Evolutionary conservation across 2,329 filamentous ascomycete genomes (phyloP).

Genomic region (Claviceps digitariae): DNA sequence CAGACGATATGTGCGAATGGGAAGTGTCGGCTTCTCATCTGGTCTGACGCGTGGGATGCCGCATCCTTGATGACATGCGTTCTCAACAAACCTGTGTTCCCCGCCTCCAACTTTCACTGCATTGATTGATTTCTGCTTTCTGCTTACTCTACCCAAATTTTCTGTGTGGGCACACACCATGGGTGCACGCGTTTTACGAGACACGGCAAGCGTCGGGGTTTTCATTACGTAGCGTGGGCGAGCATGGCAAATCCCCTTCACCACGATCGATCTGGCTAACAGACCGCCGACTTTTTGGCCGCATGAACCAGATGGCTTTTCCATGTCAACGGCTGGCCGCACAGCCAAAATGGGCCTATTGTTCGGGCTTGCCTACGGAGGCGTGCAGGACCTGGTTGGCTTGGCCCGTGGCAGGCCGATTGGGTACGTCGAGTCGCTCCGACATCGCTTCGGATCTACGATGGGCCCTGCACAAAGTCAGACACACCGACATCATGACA

Average conservation of each 20-base stretch:
- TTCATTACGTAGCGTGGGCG: constrained; percentile 10
- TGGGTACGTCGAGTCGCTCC: constrained; percentile 58
- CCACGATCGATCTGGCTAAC: constrained; percentile 10
- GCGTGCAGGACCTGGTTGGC: constrained; percentile 63
- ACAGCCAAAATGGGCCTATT: constrained; percentile 70
- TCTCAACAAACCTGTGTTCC: not conserved
- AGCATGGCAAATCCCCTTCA: not conserved
- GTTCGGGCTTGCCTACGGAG: constrained; percentile 67
- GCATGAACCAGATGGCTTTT: constrained; percentile 54
- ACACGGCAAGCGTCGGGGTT: constrained; percentile 6
- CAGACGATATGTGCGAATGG: not conserved
- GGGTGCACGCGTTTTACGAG: not conserved
- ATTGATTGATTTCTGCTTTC: not conserved
- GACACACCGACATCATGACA: constrained; percentile 5
- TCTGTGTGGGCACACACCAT: not conserved
- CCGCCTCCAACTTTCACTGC: not conserved
- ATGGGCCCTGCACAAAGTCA: constrained; percentile 8
- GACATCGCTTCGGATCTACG: constrained; percentile 25
- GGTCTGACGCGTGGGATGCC: too few species aligned
- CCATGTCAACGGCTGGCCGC: constrained; percentile 59
- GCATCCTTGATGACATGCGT: not conserved
- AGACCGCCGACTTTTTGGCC: constrained; percentile 16
- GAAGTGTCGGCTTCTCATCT: not conserved
- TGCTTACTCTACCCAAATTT: too few species aligned
- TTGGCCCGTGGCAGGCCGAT: constrained; percentile 57